phyloP scores from a whole-genome alignment of 1,139 yeast genomes.

The Protomyces gravidus region DNA sequence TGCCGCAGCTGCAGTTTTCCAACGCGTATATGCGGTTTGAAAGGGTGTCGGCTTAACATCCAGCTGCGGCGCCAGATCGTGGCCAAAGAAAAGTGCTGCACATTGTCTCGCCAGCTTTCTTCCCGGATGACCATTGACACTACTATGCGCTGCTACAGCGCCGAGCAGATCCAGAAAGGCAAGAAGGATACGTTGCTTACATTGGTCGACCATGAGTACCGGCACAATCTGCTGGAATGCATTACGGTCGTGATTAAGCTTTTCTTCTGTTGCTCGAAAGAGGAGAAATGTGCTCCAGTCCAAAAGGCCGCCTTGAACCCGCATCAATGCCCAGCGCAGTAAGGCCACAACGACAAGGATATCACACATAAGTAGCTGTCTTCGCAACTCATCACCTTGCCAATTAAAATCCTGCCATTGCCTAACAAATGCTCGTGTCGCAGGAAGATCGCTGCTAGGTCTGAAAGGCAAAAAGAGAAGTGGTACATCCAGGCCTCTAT shows the following conservation, averaged over 20 bases:
- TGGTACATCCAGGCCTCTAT: slow-evolving; percentile 6
- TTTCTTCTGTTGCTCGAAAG: background rate
- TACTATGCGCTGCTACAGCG: slow-evolving; percentile 8
- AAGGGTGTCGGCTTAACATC: background rate
- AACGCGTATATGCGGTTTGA: background rate
- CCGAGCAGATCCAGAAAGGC: slow-evolving; percentile 6
- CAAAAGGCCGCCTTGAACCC: background rate
- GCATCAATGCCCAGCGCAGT: slow-evolving; percentile 14
- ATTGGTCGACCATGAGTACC: background rate
- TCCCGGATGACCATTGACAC: slow-evolving; percentile 10
- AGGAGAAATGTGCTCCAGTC: background rate
- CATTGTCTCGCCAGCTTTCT: slow-evolving; percentile 3
- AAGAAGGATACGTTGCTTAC: background rate
- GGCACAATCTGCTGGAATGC: background rate
- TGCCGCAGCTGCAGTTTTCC: slow-evolving; percentile 1
- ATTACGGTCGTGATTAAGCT: background rate
- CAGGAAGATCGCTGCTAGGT: background rate
- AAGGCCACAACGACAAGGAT: slow-evolving; percentile 1
- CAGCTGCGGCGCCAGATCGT: background rate
- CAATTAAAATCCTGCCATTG: background rate
- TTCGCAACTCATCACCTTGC: background rate
- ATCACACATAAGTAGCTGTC: background rate
- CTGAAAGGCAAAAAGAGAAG: slow-evolving; percentile 20
- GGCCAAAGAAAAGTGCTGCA: slow-evolving; percentile 3
- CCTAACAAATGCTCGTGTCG: slow-evolving; percentile 2